Conservation (phyloP, 2,329 filamentous ascomycete genomes). For the Nannizziopsis barbatae region DNA sequence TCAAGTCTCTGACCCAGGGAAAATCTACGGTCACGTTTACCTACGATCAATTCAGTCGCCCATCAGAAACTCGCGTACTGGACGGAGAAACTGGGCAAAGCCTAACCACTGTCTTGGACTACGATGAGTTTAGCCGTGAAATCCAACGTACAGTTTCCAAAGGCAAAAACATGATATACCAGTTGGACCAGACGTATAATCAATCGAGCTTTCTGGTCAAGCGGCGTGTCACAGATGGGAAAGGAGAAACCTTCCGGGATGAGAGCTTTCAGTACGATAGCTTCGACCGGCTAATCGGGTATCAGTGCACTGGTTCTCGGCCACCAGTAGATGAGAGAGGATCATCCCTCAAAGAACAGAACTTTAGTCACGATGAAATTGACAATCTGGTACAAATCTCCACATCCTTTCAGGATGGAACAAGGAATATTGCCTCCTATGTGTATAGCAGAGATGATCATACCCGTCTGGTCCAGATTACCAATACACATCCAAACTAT, state of each 20-base stretch:
- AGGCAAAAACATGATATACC: neutral
- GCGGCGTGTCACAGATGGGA: neutral
- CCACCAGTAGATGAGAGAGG: constrained; percentile 1
- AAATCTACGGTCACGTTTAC: constrained; percentile 1
- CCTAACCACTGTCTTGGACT: neutral
- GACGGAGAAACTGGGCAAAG: neutral
- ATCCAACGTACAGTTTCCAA: neutral
- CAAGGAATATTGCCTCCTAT: neutral
- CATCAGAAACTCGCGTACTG: neutral
- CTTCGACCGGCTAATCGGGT: neutral
- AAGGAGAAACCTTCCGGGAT: neutral
- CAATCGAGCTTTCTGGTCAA: neutral
- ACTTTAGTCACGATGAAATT: constrained; percentile 2
- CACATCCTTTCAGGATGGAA: neutral
- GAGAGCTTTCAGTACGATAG: constrained; percentile 5
- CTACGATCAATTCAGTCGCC: neutral
- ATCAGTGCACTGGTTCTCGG: neutral
- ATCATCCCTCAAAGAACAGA: neutral
- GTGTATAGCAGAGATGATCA: neutral
- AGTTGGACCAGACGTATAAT: constrained; percentile 1
- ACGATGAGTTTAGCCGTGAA: constrained; percentile 9
- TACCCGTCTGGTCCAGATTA: neutral
- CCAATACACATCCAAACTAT: neutral
- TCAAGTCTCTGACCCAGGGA: neutral
- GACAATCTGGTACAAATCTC: neutral